phyloP scores from a whole-genome alignment of 2,329 filamentous ascomycete genomes.

The Trichoderma cornu-damae region DNA sequence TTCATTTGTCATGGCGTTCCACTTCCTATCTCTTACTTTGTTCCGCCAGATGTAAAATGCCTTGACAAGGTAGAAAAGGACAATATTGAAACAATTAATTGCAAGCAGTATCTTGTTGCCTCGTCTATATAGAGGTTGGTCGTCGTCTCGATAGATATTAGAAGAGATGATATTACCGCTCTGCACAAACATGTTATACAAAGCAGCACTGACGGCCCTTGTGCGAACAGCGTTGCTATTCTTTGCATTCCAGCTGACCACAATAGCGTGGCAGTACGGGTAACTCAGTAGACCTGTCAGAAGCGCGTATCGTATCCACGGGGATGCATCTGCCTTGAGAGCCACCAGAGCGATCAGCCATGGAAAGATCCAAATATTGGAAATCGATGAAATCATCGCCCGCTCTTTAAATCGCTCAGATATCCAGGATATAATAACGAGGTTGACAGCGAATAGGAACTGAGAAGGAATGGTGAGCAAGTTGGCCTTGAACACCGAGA shows the following conservation, averaged over 20 bases:
- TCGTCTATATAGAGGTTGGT: conserved; percentile 30
- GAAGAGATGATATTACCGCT: conserved; percentile 29
- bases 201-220: conserved; percentile 51
- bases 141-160: conserved; percentile 39
- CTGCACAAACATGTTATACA: conserved; percentile 48
- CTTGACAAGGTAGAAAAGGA: conserved; percentile 46
- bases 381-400: conserved; percentile 39
- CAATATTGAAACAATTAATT: conserved; percentile 44
- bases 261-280: conserved; percentile 44
- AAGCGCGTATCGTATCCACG: conserved; percentile 41
- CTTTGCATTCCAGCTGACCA: conserved; percentile 52
- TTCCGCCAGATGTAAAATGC: conserved; percentile 50
- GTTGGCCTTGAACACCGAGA: conserved; percentile 45
- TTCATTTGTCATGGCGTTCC: conserved; percentile 44
- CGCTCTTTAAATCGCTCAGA: conserved; percentile 39
- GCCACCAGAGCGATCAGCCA: conserved; percentile 45
- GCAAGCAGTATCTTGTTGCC: conserved; percentile 49
- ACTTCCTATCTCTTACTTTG: conserved; percentile 38
- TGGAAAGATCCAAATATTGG: conserved; percentile 51
- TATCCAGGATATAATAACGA: conserved; percentile 43
- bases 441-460: conserved; percentile 35
- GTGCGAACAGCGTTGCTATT: conserved; percentile 56
- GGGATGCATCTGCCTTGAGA: conserved; percentile 33
- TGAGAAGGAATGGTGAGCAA: conserved; percentile 50
- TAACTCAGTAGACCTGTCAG: conserved; percentile 32